Percentiles rank a stretch among this genome's conserved stretches.
Conservation (phyloP, 2,329 filamentous ascomycete species). For the Epichloe typhina region DNA sequence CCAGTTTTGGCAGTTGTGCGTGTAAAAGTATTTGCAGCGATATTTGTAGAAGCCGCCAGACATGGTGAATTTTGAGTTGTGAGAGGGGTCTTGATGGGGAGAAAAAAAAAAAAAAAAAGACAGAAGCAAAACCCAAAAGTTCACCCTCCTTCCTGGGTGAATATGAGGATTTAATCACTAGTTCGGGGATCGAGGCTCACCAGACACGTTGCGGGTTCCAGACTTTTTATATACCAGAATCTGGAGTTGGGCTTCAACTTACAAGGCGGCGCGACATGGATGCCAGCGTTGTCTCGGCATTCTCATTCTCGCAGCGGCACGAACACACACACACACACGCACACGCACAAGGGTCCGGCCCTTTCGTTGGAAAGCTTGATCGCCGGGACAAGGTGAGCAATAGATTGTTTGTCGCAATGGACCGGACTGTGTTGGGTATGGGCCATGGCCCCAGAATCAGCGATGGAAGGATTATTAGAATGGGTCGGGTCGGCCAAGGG, state of each 20-base stretch:
- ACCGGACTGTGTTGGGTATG: not conserved
- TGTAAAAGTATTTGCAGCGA: conserved; percentile 41
- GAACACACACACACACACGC: not conserved
- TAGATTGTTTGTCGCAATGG: not conserved
- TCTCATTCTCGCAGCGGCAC: not conserved
- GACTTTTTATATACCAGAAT: not conserved
- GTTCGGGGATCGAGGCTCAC: not conserved
- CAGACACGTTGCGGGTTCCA: not conserved
- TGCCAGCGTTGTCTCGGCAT: conserved; percentile 3
- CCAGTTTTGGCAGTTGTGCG: conserved; percentile 39
- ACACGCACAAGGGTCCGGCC: not conserved
- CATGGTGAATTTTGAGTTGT: conserved; percentile 10
- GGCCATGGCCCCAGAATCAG: not conserved
- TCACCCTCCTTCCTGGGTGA: too few species aligned
- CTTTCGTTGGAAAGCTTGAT: not conserved
- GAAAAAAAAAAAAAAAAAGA: not conserved
- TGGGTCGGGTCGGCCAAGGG: conserved; percentile 1
- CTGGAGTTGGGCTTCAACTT: not conserved
- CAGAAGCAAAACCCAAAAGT: too few species aligned
- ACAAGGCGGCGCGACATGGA: not conserved
- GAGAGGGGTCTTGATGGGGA: too few species aligned
- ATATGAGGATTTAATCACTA: too few species aligned
- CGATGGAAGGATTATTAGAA: not conserved
- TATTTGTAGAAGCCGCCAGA: conserved; percentile 36
- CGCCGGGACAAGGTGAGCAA: not conserved